Percentiles rank a stretch among this genome's conserved stretches.
Conservation (phyloP, 2,329 filamentous ascomycete genomes). For the Westerdykella sp. region DNA sequence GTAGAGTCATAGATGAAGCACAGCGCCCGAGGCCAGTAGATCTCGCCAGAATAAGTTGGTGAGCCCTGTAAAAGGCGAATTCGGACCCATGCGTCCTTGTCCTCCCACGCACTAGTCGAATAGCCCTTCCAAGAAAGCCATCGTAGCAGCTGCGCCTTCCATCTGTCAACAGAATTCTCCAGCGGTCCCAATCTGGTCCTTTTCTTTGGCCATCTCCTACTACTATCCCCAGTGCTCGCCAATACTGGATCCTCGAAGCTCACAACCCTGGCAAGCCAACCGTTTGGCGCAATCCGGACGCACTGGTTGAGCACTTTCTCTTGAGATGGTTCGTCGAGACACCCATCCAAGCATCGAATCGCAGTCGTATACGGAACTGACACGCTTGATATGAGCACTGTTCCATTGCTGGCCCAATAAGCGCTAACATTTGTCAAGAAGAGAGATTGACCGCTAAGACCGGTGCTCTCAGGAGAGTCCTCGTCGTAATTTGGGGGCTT, state of each 20-base stretch:
- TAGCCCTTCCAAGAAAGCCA: slow-evolving; percentile 35
- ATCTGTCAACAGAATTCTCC: slow-evolving; percentile 28
- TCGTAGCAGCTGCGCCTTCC: slow-evolving; percentile 28
- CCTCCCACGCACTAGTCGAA: slow-evolving; percentile 18
- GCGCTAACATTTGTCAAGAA: slow-evolving; percentile 24
- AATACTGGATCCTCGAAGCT: slow-evolving; percentile 28
- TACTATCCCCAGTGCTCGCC: slow-evolving; percentile 12
- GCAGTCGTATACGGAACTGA: slow-evolving; percentile 15
- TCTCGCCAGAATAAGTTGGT: slow-evolving; percentile 16
- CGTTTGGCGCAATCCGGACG: slow-evolving; percentile 33
- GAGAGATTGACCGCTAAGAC: slow-evolving; percentile 9
- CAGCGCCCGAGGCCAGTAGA: slow-evolving; percentile 33
- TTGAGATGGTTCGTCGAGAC: slow-evolving; percentile 11
- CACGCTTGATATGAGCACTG: slow-evolving; percentile 27
- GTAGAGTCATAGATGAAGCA: slow-evolving; percentile 23
- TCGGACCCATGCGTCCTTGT: slow-evolving; percentile 25
- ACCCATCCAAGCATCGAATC: slow-evolving; percentile 18
- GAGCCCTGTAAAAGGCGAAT: slow-evolving; percentile 19
- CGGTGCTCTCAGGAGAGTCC: slow-evolving; percentile 4
- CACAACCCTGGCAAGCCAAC: slow-evolving; percentile 24
- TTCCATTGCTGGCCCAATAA: slow-evolving; percentile 32
- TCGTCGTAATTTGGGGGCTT: slow-evolving; percentile 9
- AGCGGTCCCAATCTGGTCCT: slow-evolving; percentile 16
- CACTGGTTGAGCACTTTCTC: slow-evolving; percentile 18
- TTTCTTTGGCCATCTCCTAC: slow-evolving; percentile 19